Conservation (phyloP, 495 filamentous ascomycete species). For the Penicillium simplicissimum region DNA sequence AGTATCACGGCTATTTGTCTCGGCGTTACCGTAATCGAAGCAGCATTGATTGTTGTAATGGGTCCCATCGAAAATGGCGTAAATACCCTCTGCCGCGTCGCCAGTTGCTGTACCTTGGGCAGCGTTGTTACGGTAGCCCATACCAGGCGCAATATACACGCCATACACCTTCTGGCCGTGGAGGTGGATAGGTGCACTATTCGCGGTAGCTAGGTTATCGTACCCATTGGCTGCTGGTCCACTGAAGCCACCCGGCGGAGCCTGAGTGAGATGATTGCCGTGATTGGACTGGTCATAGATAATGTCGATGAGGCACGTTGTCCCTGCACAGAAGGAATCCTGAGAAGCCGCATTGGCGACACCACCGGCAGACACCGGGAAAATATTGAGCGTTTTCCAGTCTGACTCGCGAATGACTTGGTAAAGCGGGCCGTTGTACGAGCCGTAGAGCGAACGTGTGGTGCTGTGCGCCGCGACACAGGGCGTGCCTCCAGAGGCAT, state of each 20-base stretch:
- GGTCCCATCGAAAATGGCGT: conserved; percentile 59
- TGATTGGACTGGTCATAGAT: conserved; percentile 61
- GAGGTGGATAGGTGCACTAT: conserved; percentile 55
- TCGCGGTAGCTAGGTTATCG: conserved; percentile 55
- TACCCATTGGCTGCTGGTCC: conserved; percentile 56
- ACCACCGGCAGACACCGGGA: conserved; percentile 50
- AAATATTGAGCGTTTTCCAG: conserved; percentile 43
- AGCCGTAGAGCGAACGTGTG: conserved; percentile 57
- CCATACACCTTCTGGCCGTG: conserved; percentile 60
- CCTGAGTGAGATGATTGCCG: conserved; percentile 58
- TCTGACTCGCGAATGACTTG: conserved; percentile 58
- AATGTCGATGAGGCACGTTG: conserved; percentile 58
- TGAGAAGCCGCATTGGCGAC: conserved; percentile 58
- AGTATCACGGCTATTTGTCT: conserved; percentile 53
- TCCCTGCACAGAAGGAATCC: conserved; percentile 56
- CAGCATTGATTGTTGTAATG: conserved; percentile 60
- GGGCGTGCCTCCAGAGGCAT: conserved; percentile 51
- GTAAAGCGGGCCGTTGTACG: conserved; percentile 55
- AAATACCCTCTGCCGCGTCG: conserved; percentile 57
- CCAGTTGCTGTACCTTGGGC: conserved; percentile 52
- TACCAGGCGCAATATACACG: conserved; percentile 57
- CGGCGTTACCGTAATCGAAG: conserved; percentile 64
- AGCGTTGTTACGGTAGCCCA: conserved; percentile 56
- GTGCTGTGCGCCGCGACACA: conserved; percentile 61
- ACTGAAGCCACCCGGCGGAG: conserved; percentile 52